phyloP scores from a whole-genome alignment of 164 flowering plant species.

The Houttuynia cordata region DNA sequence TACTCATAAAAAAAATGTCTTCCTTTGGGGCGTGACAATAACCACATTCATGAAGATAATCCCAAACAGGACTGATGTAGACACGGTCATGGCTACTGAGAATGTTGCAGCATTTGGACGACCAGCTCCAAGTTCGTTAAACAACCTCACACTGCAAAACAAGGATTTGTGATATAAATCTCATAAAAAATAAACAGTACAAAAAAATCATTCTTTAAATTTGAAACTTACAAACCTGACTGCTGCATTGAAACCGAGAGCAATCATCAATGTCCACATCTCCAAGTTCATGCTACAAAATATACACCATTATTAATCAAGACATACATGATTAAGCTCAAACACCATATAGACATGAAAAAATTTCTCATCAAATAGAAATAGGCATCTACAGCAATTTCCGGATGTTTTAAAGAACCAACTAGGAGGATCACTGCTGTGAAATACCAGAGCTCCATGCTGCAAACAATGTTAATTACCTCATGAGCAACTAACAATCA shows the following conservation, averaged over 20 bases:
- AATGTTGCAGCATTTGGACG: not conserved
- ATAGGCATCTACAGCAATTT: slow-evolving; percentile 25
- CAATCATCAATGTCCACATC: slow-evolving; percentile 36
- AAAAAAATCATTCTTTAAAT: not conserved
- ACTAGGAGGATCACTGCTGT: slow-evolving; percentile 25
- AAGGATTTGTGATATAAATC: not conserved
- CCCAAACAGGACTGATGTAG: slow-evolving; percentile 15
- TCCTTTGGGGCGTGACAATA: too few relatives aligned
- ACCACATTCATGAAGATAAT: slow-evolving; percentile 17
- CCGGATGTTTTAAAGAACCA: slow-evolving; percentile 18
- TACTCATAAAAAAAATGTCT: too few relatives aligned
- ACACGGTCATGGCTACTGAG: not conserved
- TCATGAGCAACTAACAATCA: too few relatives aligned
- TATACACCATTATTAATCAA: too few relatives aligned
- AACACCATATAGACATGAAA: too few relatives aligned
- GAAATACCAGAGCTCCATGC: slow-evolving; percentile 38
- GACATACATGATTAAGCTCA: too few relatives aligned
- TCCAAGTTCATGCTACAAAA: slow-evolving; percentile 33
- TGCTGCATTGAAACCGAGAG: slow-evolving; percentile 44
- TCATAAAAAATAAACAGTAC: slow-evolving; percentile 16
- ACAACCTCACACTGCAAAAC: slow-evolving; percentile 32
- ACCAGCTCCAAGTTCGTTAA: slow-evolving; percentile 16
- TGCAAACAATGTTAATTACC: slow-evolving; percentile 9
- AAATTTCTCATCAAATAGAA: slow-evolving; percentile 18
- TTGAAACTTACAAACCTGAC: not conserved